Conservation (phyloP, 2,329 filamentous ascomycete species). For the Claviceps sp. region DNA sequence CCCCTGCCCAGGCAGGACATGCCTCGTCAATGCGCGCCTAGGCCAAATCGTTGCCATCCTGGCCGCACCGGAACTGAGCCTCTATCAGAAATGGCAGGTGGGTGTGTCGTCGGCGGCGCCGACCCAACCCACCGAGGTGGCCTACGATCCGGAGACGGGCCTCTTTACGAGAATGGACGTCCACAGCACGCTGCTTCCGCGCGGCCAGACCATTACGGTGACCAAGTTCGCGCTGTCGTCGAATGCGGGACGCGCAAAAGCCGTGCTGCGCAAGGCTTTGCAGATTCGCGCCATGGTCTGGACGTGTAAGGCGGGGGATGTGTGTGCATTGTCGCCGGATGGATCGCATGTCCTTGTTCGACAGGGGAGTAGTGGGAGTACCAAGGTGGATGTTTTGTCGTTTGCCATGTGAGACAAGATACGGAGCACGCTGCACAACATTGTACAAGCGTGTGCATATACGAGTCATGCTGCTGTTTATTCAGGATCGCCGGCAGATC, state of each 20-base stretch:
- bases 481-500: too few species aligned
- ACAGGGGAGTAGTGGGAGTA: neutral
- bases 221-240: constrained; percentile 4
- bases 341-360: constrained; percentile 4
- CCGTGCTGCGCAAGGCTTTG: neutral
- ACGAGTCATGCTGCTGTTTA: too few species aligned
- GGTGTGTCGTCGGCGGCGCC: constrained; percentile 1
- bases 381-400: constrained; percentile 2
- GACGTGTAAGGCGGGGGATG: constrained; percentile 1
- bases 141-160: neutral
- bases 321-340: constrained; percentile 2
- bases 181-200: neutral
- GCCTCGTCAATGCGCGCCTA: constrained; percentile 5
- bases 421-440: neutral
- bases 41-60: constrained; percentile 4
- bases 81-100: constrained; percentile 4
- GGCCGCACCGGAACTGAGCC: neutral
- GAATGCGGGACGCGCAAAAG: constrained; percentile 3
- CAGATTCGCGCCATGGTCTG: constrained; percentile 3
- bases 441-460: neutral
- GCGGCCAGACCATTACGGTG: constrained; percentile 2
- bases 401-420: neutral
- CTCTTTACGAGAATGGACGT: constrained; percentile 4
- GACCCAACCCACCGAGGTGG: neutral
- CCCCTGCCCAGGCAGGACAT: constrained; percentile 3